Base-by-base conservation (phyloP, 352 stramenopile genomes). In the Nothophytophthora sp. region DNA sequence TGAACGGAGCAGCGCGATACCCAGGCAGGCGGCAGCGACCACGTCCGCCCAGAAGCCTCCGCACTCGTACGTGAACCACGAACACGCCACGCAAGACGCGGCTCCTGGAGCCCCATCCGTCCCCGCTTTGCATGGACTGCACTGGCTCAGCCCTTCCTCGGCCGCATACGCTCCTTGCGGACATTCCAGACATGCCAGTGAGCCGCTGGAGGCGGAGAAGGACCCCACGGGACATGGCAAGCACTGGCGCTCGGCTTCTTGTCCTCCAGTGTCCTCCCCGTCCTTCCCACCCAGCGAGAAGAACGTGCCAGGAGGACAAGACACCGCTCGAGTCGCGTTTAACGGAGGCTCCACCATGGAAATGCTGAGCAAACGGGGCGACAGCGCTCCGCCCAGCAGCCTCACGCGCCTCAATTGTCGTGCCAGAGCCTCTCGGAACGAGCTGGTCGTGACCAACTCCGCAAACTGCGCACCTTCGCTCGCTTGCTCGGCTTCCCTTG, bases 1-100 rank as follows among this genome's bases (percentile, higher is more conserved):
- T 19, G 51, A 64, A 13, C 47, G 36, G 19, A 57, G 30, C 32
- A 67, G 33, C 39, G 34, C 55, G 19, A 22, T 9, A n/a, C 20
- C 45, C 38, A 74, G 36, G 19, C 60, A 60, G 12, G 57, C 18
- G 2, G 66, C 63, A 23, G 74, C 16, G 3, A 73, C 4, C 9
- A 90, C 49, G 35, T 88, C 61, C 39, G 69, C 54, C 67, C 64
- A 86, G 48, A 90, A 90, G n/a, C 67, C 70, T 32, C 67, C 46
- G 45, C 76, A 88, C 20, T 48, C 61, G 25, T 73, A 73, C 18
- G 67, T 76, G 34, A 81, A 80, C 55, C 71, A 88, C 27, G 44
- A 61, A 50, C 77, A 91, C 16, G 63, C 29, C 13, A 72, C 50
- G 53, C 76, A 90, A 3, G 30, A 41, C 1, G 45, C 63, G 24